Percentiles rank a stretch among this genome's conserved stretches.
phyloP scores from a whole-genome alignment of 345 rosid genomes.

The Dovyalis caffra region DNA sequence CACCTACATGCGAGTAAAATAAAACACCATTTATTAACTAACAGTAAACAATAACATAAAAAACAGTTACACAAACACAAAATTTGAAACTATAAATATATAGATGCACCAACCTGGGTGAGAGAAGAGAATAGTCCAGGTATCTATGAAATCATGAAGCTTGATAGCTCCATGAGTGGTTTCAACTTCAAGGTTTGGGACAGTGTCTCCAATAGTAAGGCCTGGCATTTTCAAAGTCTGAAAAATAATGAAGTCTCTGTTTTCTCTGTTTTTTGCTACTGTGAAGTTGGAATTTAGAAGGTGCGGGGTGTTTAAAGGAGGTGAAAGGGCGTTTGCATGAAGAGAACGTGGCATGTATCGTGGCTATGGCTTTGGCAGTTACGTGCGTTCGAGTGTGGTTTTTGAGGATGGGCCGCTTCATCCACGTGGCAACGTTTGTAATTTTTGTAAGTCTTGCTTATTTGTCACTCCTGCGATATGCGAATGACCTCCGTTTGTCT shows the following conservation, averaged over 20 bases:
- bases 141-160: slow-evolving; percentile 59
- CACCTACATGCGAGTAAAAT: slow-evolving; percentile 37
- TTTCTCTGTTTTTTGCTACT: neutral
- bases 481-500: neutral
- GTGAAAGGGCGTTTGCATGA: slow-evolving; percentile 25
- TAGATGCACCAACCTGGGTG: slow-evolving; percentile 46
- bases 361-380: neutral
- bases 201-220: slow-evolving; percentile 63
- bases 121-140: slow-evolving; percentile 79
- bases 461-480: neutral
- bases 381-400: neutral
- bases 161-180: slow-evolving; percentile 63
- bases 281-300: neutral
- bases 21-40: no score
- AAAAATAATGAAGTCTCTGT: neutral
- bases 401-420: neutral
- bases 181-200: slow-evolving; percentile 67
- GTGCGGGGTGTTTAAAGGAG: neutral
- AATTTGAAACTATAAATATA: neutral
- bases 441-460: neutral
- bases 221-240: slow-evolving; percentile 51
- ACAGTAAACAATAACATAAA: neutral
- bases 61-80: neutral
- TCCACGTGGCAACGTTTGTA: slow-evolving; percentile 1
- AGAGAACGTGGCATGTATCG: slow-evolving; percentile 37